Evolutionary conservation across 129 eudicot genomes (phyloP).

Genomic region (Flaveria brownii): DNA sequence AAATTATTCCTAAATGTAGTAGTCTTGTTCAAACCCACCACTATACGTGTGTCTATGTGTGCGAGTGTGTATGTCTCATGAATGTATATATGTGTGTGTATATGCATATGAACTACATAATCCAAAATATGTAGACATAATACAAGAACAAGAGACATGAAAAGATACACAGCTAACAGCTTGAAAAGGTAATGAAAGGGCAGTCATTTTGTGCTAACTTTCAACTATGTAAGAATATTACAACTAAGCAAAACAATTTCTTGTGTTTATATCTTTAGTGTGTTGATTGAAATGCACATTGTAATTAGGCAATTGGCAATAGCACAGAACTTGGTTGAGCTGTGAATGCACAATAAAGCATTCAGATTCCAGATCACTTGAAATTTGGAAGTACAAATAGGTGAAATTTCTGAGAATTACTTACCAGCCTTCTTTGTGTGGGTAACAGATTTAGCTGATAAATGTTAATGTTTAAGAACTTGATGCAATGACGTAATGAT

Average conservation of each 20-base stretch:
- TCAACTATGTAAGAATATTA: slow-evolving; percentile 1
- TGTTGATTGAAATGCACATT: background rate
- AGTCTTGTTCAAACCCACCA: too few species aligned
- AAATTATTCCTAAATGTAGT: too few species aligned
- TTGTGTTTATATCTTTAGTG: background rate
- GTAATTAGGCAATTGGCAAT: background rate
- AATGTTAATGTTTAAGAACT: background rate
- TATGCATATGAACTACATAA: background rate
- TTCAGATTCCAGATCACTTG: background rate
- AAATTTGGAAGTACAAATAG: background rate
- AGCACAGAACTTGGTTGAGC: background rate
- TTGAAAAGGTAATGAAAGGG: background rate
- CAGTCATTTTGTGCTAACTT: background rate
- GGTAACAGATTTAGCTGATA: background rate
- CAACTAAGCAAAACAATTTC: background rate
- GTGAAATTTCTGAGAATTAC: background rate
- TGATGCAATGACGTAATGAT: background rate
- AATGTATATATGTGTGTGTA: background rate
- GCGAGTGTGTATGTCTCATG: background rate
- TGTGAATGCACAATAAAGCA: background rate
- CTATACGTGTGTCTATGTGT: background rate
- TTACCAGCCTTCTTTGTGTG: background rate
- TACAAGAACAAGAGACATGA: background rate
- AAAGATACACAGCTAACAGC: background rate
- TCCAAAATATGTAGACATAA: background rate